Evolutionary conservation across 2,329 filamentous ascomycete species (phyloP).

Genomic region (Trichophyton simii): DNA sequence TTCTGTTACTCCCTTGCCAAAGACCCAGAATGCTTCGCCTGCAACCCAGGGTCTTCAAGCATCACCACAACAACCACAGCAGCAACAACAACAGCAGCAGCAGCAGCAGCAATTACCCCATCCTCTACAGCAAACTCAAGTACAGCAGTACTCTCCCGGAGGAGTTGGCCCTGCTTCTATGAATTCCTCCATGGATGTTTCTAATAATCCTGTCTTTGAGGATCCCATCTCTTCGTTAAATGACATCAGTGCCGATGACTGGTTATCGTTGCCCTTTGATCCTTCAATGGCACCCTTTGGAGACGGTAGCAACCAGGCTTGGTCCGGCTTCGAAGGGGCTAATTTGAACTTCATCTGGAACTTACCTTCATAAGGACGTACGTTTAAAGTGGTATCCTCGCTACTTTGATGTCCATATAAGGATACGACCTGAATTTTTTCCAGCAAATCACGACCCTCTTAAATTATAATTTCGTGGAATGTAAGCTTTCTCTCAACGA

Average conservation of each 20-base stretch:
- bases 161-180: not conserved
- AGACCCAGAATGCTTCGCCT: constrained; percentile 14
- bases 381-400: not conserved
- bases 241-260: constrained; percentile 24
- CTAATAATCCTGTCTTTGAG: constrained; percentile 8
- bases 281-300: constrained; percentile 35
- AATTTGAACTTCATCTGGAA: constrained; percentile 35
- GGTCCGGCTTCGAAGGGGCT: constrained; percentile 30
- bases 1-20: constrained; percentile 21
- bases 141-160: not conserved
- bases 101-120: constrained; percentile 2
- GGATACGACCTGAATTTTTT: too few species aligned
- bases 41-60: not conserved
- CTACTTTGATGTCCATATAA: not conserved
- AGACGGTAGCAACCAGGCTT: constrained; percentile 25
- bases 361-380: constrained; percentile 22
- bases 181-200: constrained; percentile 6
- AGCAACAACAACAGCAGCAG: constrained; percentile 2
- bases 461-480: too few species aligned
- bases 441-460: too few species aligned
- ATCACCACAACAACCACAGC: not conserved
- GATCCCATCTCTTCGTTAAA: constrained; percentile 10
- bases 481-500: too few species aligned
- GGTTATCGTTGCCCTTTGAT: constrained; percentile 33
- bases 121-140: not conserved